Percentiles rank a stretch among this genome's conserved stretches.
Evolutionary conservation across 2,329 filamentous ascomycete genomes (phyloP).

Genomic region (Pestalotiopsis sp.): DNA sequence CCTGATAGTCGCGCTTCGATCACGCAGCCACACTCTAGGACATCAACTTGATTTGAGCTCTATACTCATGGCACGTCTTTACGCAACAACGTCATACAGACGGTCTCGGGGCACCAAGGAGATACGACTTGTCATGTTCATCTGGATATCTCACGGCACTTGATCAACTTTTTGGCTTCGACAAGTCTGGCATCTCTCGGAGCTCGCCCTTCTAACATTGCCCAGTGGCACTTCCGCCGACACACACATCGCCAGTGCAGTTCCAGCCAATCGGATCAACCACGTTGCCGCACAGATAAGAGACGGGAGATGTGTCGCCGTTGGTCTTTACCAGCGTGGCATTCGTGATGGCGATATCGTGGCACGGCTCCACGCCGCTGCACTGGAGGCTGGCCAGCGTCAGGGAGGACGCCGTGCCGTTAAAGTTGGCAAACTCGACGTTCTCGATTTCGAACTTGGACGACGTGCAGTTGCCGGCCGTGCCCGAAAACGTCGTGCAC

Average conservation of each 20-base stretch:
- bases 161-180: not conserved
- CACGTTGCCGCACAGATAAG: constrained; percentile 3
- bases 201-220: not conserved
- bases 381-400: constrained; percentile 18
- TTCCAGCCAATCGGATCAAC: constrained; percentile 3
- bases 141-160: not conserved
- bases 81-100: no score
- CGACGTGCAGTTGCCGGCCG: constrained; percentile 22
- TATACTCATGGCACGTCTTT: no score
- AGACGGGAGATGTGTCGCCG: not conserved
- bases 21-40: no score
- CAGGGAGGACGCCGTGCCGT: constrained; percentile 16
- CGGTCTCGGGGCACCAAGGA: no score
- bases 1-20: no score
- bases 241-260: constrained; percentile 1
- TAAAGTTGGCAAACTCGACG: constrained; percentile 19
- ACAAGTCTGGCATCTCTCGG: not conserved
- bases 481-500: constrained; percentile 25
- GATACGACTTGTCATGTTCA: no score
- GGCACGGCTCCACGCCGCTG: constrained; percentile 10
- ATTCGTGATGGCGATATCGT: constrained; percentile 4
- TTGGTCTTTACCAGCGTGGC: not conserved
- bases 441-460: constrained; percentile 24
- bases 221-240: constrained; percentile 4
- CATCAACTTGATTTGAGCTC: no score